Evolutionary conservation across 148 eudicot species (phyloP), one percentile per base, ranked within the genome.

Genomic region (Camellia granthamiana): DNA sequence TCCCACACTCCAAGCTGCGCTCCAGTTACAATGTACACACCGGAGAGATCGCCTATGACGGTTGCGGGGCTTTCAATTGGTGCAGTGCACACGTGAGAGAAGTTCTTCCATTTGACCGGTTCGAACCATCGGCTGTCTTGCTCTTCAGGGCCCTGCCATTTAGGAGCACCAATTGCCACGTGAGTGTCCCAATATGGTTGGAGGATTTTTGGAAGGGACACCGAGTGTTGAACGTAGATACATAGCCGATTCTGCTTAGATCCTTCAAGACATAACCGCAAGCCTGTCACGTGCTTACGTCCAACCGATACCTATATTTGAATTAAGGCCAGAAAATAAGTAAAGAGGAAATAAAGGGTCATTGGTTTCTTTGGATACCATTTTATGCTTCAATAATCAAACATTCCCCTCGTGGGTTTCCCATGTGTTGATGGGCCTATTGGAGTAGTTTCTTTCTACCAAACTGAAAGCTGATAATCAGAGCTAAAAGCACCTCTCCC

Each of bases 71-170:
- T 87, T 78, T 94, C 98, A 6, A 94, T 89, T 3, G 98, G 98
- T 13, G 98, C 90, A 1, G 93, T 92, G 87, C 97, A 92, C 75
- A 94, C 97, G 73, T 94, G 97, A 76, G 98, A 94, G 77, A 92
- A 94, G 67, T 92, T 94, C 75, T 90, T 94, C 94, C 94, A 94
- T 80, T 92, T 94, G 55, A 94, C 92, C 3, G 98, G 93, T 79
- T 92, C 98, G 61, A 94, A 94, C 98, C 98, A 94, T 77, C 98
- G 82, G 82, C 98, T 94, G 84, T 94, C 98, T 83, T 94, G 98
- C 83, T 94, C 98, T 85, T 94, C 98, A 0, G 98, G 98, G n/a
- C 98, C 98, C 68, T 85, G 90, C 97, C 98, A 94, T 66, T 90
- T 90, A 3, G 98, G 98, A 47, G 98, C 93, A 70, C 98, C 98